Conservation (phyloP, 345 rosid species). For the Citrus australasica region DNA sequence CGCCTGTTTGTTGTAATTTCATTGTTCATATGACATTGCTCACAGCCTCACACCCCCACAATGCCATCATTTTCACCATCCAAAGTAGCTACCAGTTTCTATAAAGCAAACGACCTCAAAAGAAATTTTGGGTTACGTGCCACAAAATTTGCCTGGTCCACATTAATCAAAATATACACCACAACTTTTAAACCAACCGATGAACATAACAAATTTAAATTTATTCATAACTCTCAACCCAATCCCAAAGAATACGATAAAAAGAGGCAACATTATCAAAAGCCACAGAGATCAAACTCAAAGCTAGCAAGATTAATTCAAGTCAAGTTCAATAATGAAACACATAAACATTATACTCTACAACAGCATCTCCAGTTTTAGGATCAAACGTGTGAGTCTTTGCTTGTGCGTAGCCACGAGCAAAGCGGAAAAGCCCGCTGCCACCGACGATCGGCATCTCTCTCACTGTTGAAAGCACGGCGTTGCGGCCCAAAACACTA, state of each 20-base stretch:
- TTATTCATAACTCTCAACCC: neutral
- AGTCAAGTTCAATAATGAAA: conserved; percentile 19
- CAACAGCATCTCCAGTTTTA: conserved; percentile 20
- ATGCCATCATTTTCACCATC: too few species aligned
- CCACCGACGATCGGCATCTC: conserved; percentile 33
- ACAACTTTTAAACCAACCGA: neutral
- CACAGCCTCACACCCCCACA: too few species aligned
- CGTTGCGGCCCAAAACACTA: conserved; percentile 24
- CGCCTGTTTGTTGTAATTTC: too few species aligned
- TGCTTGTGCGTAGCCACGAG: conserved; percentile 30
- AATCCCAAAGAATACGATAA: neutral
- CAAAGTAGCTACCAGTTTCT: too few species aligned
- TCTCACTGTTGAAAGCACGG: conserved; percentile 4
- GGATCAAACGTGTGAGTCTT: conserved; percentile 18
- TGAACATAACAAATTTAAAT: neutral
- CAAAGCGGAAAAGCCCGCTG: conserved; percentile 29
- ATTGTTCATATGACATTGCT: too few species aligned
- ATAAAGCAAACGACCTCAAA: too few species aligned
- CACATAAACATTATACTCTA: conserved; percentile 26
- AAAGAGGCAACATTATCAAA: neutral
- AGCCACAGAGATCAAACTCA: neutral
- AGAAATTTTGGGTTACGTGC: too few species aligned
- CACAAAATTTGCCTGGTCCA: neutral
- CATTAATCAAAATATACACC: neutral
- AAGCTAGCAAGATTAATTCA: neutral